These are phyloP conservation scores for Juglanconis oblonga DNA, from an alignment of 2,329 filamentous ascomycete species.

Conservation along the genomic window DNA sequence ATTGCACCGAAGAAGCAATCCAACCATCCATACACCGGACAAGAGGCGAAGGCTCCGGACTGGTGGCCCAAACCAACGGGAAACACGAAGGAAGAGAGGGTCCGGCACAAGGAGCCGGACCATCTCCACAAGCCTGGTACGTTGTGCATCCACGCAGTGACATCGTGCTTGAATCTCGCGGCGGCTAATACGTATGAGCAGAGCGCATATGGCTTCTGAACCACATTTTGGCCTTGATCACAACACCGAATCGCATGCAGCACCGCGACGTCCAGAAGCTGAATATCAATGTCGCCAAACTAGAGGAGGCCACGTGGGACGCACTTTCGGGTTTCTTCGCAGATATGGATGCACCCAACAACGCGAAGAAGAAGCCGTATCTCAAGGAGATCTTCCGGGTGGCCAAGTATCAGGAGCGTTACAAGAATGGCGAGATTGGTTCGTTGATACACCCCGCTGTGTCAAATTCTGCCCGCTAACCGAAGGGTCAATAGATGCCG, in stretches of 20 bases:
- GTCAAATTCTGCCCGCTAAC: background rate
- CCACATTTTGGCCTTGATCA: constrained; percentile 58
- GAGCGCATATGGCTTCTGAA: constrained; percentile 58
- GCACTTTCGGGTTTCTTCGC: constrained; percentile 56
- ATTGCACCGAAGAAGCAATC: constrained; percentile 77
- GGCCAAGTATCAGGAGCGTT: constrained; percentile 55
- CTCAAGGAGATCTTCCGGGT: constrained; percentile 62
- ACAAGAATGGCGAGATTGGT: constrained; percentile 57
- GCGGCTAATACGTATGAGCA: constrained; percentile 27
- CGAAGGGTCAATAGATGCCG: constrained; percentile 36
- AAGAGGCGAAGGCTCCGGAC: constrained; percentile 58
- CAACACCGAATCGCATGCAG: constrained; percentile 47
- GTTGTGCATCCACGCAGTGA: background rate
- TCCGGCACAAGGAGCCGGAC: constrained; percentile 71
- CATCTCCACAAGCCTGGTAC: constrained; percentile 56
- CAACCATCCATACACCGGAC: constrained; percentile 68
- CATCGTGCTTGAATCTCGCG: background rate
- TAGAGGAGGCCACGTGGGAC: constrained; percentile 58
- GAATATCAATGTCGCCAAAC: constrained; percentile 49
- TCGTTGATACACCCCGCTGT: constrained; percentile 20
- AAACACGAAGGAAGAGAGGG: constrained; percentile 46
- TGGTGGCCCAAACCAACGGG: constrained; percentile 66
- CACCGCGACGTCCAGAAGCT: constrained; percentile 52
- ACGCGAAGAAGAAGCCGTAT: constrained; percentile 52
- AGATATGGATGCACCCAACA: constrained; percentile 51